Evolutionary conservation across 2,329 filamentous ascomycete genomes (phyloP), one percentile per base, ranked within the genome.

Genomic region (Didymella lethalis): DNA sequence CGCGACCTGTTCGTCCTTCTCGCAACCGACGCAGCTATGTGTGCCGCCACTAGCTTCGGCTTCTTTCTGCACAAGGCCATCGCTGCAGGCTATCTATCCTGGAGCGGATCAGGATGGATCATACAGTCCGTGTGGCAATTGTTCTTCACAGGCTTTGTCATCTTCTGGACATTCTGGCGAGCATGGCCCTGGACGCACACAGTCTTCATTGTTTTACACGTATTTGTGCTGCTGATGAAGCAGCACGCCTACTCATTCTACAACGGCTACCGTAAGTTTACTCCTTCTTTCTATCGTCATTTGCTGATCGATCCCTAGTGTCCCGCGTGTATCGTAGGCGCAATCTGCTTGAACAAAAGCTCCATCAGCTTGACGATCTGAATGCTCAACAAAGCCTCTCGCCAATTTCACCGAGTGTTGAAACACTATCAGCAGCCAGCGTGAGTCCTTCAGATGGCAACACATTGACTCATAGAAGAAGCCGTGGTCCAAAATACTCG

Each of bases 111-210:
- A 7, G 91, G 90, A 1, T 93, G 90, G 90, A 83, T 92, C 25
- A 77, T 92, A 28, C 90, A 93, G 71, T 89, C 90, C 69, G 78
- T 89, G 1, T 93, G 90, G 90, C 88, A 94, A 77, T 79, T 82
- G 0, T 62, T 81, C 14, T 93, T 89, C 66, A 83, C 92, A 11
- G 82, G 79, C 4, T 81, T 81, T 8, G 84, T 89, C 3, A 79
- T 93, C 5, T 85, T 83, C 50, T 86, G 90, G 79, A 89, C 90
- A 0, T 83, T 90, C 48, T 83, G 87, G 69, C 84, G 90, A 4
- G 86, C 92, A 49, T 94, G 90, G 91, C 89, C 90, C 1, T 93
- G 91, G 91, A 91, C 90, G 14, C 90, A 92, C 69, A 91, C 89
- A 1, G 88, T 92, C 18, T 92, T 90, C 74, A 90, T 91, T 49